phyloP scores from a whole-genome alignment of 1,139 yeast genomes.

The Magnusiomyces tetraspermus region DNA sequence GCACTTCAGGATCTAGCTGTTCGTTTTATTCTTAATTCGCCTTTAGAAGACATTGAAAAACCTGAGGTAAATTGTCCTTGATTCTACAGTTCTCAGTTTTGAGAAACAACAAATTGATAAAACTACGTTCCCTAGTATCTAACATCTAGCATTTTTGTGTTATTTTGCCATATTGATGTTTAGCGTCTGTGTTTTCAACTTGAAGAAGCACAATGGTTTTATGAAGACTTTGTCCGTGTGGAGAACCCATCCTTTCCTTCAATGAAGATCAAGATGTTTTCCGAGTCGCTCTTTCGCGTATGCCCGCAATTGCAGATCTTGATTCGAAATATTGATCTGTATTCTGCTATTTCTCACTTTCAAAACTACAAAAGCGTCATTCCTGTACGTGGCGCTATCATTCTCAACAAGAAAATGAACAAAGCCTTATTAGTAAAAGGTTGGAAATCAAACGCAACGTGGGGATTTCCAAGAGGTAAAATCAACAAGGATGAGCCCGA shows the following conservation, averaged over 20 bases:
- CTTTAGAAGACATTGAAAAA: slow-evolving; percentile 78
- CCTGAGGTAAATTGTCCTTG: slow-evolving; percentile 40
- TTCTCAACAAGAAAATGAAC: slow-evolving; percentile 61
- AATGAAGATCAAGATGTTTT: slow-evolving; percentile 72
- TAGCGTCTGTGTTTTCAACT: slow-evolving; percentile 79
- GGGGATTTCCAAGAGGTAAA: slow-evolving; percentile 98
- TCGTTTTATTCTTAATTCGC: slow-evolving; percentile 83
- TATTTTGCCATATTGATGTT: neutral
- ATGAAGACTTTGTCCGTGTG: slow-evolving; percentile 71
- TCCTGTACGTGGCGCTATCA: slow-evolving; percentile 94
- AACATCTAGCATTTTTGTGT: neutral
- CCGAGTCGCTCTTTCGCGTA: slow-evolving; percentile 57
- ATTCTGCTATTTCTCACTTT: slow-evolving; percentile 37
- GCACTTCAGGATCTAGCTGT: slow-evolving; percentile 82
- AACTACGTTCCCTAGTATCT: neutral
- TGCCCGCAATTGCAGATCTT: slow-evolving; percentile 56
- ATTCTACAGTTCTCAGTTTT: neutral
- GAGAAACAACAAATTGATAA: too few relatives aligned
- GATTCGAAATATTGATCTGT: slow-evolving; percentile 18
- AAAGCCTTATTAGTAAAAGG: slow-evolving; percentile 79
- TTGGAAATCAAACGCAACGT: slow-evolving; percentile 60
- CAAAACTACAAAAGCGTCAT: slow-evolving; percentile 80
- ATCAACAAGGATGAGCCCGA: slow-evolving; percentile 90
- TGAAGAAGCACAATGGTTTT: slow-evolving; percentile 98
- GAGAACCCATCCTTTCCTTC: slow-evolving; percentile 69